Evolutionary conservation across 2,329 filamentous ascomycete genomes (phyloP), one percentile per base, ranked within the genome.

Genomic region (Hymenoscyphus fructigenus): DNA sequence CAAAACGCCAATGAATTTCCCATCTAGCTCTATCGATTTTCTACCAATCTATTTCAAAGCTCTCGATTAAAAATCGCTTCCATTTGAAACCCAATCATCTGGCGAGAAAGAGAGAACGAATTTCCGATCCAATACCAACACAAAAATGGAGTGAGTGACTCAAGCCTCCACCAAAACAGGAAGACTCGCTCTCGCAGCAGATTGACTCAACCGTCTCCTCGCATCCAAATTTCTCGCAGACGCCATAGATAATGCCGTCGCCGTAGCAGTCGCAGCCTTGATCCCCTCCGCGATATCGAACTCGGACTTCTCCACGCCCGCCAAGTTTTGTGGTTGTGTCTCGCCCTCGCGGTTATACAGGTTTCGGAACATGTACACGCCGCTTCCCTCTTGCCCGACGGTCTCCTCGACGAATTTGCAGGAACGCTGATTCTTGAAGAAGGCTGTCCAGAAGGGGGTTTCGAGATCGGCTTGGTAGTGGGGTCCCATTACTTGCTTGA

Each of bases 401-500:
- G 67, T 73, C 68, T 77, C 75, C 68, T 76, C 74, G 5, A 77
- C 74, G 44, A 77, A 77, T 61, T 73, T 73, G 66, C 75, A 76
- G 4, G 63, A 65, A 17, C 75, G 69, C 50, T 75, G 72, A 57
- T 75, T 75, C n/a, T 61, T 68, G 71, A 72, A 77, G 67, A 76
- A 76, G 1, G 75, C 75, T 1, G 70, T 72, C 75, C 74, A 76
- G 71, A 76, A 77, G 7, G 69, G 65, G 3, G 75, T 77, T 66
- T 75, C 73, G 14, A 66, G 63, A 66, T 84, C 82, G 9, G 76
- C 73, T 72, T 79, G 79, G 76, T 88, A 88, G 62, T 83, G 77
- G 34, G 82, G 78, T 7, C 85, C 85, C 20, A 88, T 80, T n/a
- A 87, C 76, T 10, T 81, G 80, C 71, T 79, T 80, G 73, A 88